Evolutionary conservation across 306 rosid genomes (phyloP), one percentile per base, ranked within the genome.

Genomic region (Medicago arabica): DNA sequence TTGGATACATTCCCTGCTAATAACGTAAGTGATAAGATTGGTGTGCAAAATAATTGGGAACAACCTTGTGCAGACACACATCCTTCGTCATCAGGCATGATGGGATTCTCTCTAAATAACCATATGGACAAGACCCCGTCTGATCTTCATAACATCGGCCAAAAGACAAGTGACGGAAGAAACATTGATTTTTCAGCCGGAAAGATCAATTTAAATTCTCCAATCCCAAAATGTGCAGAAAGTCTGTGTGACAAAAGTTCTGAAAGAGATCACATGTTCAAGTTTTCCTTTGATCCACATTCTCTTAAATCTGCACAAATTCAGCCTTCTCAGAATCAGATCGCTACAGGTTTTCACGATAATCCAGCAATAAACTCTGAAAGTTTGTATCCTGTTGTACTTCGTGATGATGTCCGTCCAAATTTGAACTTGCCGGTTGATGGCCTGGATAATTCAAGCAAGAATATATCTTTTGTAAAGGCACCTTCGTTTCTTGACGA

Each of bases 401-500:
- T 64, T 80, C 60, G 14, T 47, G 80, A 73, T 81, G 83, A 69
- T 71, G 66, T 73, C 46, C 41, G 16, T 57, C 79, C 77, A 50
- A 49, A 43, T 76, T 76, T 46, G 51, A 84, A 71, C 53, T 75
- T 85, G 73, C 82, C 83, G 31, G 80, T 72, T 78, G 74, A 76
- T 69, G 80, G 70, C 57, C 76, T 73, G 38, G 85, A 61, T 69
- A 87, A 68, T 74, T 73, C 85, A 71, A 51, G 64, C 36, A 78
- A 75, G 63, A 78, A 75, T 39, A 34, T 44, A 77, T 78, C 53
- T 9, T 57, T 83, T 57, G 62, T 55, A 43, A 77, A 51, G 78
- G 81, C 59, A 72, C 80, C 84, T 53, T 81, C 91, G 67, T 82
- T 87, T 64, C 67, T 83, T 75, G 89, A 85, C 68, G 86, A 89